Evolutionary conservation across 1,284 basidiomycete genomes (phyloP).

Genomic region (Puccinia coronata): DNA sequence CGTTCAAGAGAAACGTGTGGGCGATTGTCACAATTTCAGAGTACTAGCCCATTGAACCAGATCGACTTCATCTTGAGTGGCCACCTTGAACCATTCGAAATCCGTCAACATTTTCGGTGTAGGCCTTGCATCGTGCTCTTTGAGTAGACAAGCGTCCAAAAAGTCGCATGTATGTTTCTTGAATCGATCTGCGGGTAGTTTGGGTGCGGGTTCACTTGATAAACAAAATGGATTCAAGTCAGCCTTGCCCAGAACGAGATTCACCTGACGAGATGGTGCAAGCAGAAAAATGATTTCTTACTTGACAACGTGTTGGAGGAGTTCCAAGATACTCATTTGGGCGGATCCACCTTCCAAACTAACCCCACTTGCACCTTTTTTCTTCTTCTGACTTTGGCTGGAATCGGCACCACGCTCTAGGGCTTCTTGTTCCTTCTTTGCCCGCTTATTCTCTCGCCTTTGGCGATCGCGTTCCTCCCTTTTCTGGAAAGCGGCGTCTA

Average conservation of each 20-base stretch:
- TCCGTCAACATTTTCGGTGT: conserved; percentile 50
- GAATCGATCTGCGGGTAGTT: conserved; percentile 65
- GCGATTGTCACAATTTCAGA: conserved; percentile 44
- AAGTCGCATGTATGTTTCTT: conserved; percentile 62
- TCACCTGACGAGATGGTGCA: background rate
- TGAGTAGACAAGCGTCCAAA: conserved; percentile 53
- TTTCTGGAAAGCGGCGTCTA: conserved; percentile 49
- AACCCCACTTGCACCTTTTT: conserved; percentile 69
- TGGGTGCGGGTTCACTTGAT: conserved; percentile 74
- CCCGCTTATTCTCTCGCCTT: conserved; percentile 52
- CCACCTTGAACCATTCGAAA: conserved; percentile 54
- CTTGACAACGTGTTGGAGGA: conserved; percentile 96
- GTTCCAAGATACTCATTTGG: conserved; percentile 95
- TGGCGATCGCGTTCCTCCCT: conserved; percentile 59
- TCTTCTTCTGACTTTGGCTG: conserved; percentile 55
- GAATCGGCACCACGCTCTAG: conserved; percentile 20
- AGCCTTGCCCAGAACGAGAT: background rate
- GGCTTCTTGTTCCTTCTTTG: conserved; percentile 55
- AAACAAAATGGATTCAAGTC: background rate
- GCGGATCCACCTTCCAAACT: conserved; percentile 82
- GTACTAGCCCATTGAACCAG: conserved; percentile 55
- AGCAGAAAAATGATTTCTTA: background rate
- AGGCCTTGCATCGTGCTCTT: conserved; percentile 50
- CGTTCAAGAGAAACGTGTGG: background rate
- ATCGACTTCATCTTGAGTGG: conserved; percentile 53